Evolutionary conservation across 306 rosid species (phyloP).

Genomic region (Ochetophila trinervis): DNA sequence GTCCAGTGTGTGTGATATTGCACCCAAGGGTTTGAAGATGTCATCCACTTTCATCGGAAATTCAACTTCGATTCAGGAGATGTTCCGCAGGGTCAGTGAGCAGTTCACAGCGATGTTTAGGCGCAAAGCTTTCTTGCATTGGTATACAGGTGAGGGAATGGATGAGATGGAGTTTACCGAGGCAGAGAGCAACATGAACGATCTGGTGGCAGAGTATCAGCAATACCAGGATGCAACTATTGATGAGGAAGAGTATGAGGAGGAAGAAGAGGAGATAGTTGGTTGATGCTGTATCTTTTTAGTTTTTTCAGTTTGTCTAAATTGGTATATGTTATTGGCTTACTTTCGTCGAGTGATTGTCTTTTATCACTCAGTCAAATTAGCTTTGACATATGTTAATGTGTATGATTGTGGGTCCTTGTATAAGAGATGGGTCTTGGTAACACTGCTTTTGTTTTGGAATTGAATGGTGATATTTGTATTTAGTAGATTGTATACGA

Average conservation of each 20-base stretch:
- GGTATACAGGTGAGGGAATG: conserved; percentile 97
- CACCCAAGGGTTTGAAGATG: conserved; percentile 76
- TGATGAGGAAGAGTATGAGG: conserved; percentile 49
- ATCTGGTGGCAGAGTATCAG: conserved; percentile 85
- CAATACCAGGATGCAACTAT: conserved; percentile 81
- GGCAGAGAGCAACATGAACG: conserved; percentile 91
- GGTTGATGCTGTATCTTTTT: conserved; percentile 39
- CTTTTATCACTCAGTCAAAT: conserved; percentile 29
- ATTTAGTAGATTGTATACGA: conserved; percentile 28
- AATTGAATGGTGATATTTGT: conserved; percentile 30
- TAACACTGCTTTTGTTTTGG: conserved; percentile 26
- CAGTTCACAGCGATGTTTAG: conserved; percentile 91
- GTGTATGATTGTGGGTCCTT: conserved; percentile 36
- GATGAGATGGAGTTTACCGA: conserved; percentile 93
- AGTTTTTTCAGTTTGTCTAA: conserved; percentile 21
- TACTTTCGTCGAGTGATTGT: conserved; percentile 20
- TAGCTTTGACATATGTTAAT: conserved; percentile 35
- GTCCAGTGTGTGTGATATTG: conserved; percentile 84
- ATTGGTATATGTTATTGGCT: conserved; percentile 21
- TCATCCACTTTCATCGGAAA: conserved; percentile 75
- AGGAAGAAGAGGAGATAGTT: conserved; percentile 52
- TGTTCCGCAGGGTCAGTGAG: conserved; percentile 92
- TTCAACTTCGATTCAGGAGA: conserved; percentile 81
- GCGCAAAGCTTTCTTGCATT: conserved; percentile 69
- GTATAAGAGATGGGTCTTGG: conserved; percentile 43